These are phyloP conservation scores for Suillus cothurnatus DNA, from an alignment of 768 basidiomycete species.

Conservation along the genomic window DNA sequence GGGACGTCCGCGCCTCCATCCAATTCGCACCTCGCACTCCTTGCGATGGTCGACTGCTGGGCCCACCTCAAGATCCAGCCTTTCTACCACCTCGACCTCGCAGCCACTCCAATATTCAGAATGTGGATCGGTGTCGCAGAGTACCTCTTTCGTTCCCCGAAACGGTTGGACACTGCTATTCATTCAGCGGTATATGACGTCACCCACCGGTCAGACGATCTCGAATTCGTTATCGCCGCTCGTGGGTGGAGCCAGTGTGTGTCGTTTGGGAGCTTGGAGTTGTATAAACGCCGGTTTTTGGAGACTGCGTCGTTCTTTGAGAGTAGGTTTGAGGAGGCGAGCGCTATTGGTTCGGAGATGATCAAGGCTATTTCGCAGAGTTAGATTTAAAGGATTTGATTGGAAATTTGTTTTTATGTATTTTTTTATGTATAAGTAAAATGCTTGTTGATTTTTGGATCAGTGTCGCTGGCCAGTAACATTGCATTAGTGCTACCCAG, in stretches of 20 bases:
- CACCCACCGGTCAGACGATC: slow-evolving; percentile 84
- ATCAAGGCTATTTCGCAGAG: slow-evolving; percentile 82
- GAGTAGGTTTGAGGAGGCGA: slow-evolving; percentile 84
- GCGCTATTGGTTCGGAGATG: slow-evolving; percentile 83
- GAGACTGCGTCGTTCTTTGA: slow-evolving; percentile 84
- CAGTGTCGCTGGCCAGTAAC: too few relatives aligned
- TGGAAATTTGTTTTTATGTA: neutral
- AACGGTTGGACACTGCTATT: slow-evolving; percentile 68
- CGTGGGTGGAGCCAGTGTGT: slow-evolving; percentile 97
- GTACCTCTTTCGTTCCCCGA: slow-evolving; percentile 79
- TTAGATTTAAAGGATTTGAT: slow-evolving; percentile 23
- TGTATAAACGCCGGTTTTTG: slow-evolving; percentile 80
- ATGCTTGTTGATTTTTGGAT: neutral
- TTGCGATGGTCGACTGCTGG: slow-evolving; percentile 99
- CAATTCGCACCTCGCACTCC: slow-evolving; percentile 91
- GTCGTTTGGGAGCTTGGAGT: slow-evolving; percentile 86
- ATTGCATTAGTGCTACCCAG: too few relatives aligned
- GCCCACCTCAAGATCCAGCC: slow-evolving; percentile 84
- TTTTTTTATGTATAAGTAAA: neutral
- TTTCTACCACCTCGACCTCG: slow-evolving; percentile 87
- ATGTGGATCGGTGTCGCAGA: slow-evolving; percentile 98
- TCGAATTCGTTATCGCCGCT: slow-evolving; percentile 93
- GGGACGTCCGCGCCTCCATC: slow-evolving; percentile 33
- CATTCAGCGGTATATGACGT: slow-evolving; percentile 74
- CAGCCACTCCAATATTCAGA: slow-evolving; percentile 94